Evolutionary conservation across 2,329 filamentous ascomycete species (phyloP), one percentile per base, ranked within the genome.

Genomic region (Cytospora mali): DNA sequence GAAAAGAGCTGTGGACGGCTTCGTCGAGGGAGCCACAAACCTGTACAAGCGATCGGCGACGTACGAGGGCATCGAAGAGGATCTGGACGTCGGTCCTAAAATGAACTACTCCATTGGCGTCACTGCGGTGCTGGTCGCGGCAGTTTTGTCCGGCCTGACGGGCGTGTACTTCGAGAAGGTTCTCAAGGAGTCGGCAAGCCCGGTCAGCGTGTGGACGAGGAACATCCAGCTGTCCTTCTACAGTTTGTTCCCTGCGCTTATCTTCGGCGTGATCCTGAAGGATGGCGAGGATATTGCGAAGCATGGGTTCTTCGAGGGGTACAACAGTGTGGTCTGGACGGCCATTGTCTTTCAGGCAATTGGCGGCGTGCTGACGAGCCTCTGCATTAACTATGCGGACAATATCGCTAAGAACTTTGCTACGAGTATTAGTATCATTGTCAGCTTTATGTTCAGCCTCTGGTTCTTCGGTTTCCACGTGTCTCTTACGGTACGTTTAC

Each of bases 161-260:
- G 91, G 93, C 0, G 92, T 94, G 1, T 92, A 91, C 70, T 93
- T 94, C 68, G 91, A 98, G 75, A 97, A 96, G 76, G 88, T 97
- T 3, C 81, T 98, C 61, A 97, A 96, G 74, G 90, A 97, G 68
- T 90, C 90, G n/a, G 83, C 85, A 0, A 83, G 84, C 2, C 84
- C 87, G 54, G 88, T 88, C 6, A 94, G 92, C 0, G 82, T 98
- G 16, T 99, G 95, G 95, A 88, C 95, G 50, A 88, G 95, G 66
- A 99, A 98, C 73, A 90, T 97, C 53, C 95, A 99, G 75, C 80
- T 99, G 27, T 93, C 93, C 0, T 91, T 97, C 72, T 99, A 97
- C 78, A 97, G 93, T 1, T 81, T 98, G 1, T 94, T 97, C 70
- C 92, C 94, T 0, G 91, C 93, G 0, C 81, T 97, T 0, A 87